Conservation (phyloP, 495 filamentous ascomycete species). For the Podospora fimiseda region DNA sequence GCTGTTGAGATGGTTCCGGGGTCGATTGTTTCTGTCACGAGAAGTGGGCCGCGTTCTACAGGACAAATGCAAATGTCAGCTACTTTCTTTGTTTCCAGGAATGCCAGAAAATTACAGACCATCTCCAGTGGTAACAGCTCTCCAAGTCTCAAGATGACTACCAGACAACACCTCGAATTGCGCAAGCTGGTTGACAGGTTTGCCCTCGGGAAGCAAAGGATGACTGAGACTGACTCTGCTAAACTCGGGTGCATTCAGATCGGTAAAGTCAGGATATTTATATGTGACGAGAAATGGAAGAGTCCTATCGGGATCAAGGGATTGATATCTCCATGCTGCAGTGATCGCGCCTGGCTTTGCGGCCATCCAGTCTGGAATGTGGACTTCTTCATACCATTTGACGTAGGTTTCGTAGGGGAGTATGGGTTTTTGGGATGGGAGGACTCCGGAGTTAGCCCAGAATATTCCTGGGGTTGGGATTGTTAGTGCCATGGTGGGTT, state of each 20-base stretch:
- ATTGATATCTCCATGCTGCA: constrained; percentile 17
- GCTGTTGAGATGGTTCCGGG: neutral
- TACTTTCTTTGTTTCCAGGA: neutral
- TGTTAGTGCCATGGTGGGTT: neutral
- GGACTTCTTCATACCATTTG: constrained; percentile 20
- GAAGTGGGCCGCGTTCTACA: neutral
- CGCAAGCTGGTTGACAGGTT: constrained; percentile 15
- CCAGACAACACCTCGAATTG: constrained; percentile 9
- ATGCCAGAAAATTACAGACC: neutral
- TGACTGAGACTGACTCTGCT: constrained; percentile 11
- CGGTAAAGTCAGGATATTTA: constrained; percentile 17
- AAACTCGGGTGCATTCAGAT: constrained; percentile 12
- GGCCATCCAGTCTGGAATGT: constrained; percentile 25
- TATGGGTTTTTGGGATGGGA: neutral
- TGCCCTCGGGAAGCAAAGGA: constrained; percentile 17
- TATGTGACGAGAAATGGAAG: constrained; percentile 19
- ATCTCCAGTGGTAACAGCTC: constrained; percentile 2
- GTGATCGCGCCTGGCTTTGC: constrained; percentile 19
- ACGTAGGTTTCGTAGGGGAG: constrained; percentile 13
- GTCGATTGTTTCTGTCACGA: neutral
- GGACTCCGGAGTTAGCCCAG: constrained; percentile 15
- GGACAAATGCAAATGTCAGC: neutral
- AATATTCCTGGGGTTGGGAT: constrained; percentile 12
- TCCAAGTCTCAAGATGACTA: constrained; percentile 16
- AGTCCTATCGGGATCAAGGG: constrained; percentile 1